A percentile compares a stretch with the other conserved stretches of the same genome.
These are phyloP conservation scores for Balamuthia mandrillaris DNA, from an alignment of 208 protist genomes.

Conservation along the genomic window DNA sequence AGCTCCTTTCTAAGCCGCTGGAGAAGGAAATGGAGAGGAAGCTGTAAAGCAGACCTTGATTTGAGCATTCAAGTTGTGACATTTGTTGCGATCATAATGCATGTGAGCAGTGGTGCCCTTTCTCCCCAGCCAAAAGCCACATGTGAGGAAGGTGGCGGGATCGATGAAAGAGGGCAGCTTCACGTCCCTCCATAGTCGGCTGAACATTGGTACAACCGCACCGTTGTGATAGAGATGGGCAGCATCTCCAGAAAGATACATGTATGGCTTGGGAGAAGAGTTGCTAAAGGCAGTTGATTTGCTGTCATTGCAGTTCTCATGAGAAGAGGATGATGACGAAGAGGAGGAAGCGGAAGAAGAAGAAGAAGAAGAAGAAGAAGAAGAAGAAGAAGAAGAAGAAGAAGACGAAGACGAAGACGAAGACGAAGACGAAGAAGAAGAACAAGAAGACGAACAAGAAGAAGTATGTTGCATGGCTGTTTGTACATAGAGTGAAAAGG, in stretches of 20 bases:
- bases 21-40: no score
- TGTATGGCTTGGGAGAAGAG: no score
- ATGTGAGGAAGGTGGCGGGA: not conserved
- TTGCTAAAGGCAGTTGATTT: no score
- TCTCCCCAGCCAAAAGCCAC: not conserved
- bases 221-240: not conserved
- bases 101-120: not conserved
- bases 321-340: no score
- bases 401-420: not conserved
- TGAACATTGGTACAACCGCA: not conserved
- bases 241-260: not conserved
- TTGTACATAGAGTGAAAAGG: not conserved
- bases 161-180: not conserved
- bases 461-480: not conserved
- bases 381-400: not conserved
- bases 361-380: no score
- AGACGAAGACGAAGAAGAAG: no score
- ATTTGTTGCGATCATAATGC: not conserved
- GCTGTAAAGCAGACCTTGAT: no score
- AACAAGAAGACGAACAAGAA: not conserved
- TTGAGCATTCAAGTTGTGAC: not conserved
- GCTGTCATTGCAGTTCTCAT: no score
- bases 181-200: not conserved
- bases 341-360: no score
- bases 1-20: no score